These are phyloP conservation scores for Epichloe coenophiala DNA, from an alignment of 2,329 filamentous ascomycete genomes.

Conservation along the genomic window DNA sequence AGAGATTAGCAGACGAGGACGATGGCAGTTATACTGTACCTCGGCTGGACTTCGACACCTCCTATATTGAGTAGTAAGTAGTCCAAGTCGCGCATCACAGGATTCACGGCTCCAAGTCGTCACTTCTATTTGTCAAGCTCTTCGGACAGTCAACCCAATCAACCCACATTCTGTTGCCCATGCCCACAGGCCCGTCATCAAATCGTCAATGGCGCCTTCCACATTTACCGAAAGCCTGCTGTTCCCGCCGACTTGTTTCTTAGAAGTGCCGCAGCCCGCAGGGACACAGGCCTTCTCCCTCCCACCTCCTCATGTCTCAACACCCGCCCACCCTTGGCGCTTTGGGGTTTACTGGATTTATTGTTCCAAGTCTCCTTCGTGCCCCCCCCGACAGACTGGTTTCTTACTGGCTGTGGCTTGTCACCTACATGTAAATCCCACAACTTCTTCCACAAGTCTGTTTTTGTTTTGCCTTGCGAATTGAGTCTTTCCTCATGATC, in stretches of 20 bases:
- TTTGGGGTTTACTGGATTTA: background rate
- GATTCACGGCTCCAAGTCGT: no score
- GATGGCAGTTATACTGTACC: no score
- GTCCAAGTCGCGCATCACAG: no score
- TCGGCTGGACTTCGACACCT: no score
- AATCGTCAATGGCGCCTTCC: no score
- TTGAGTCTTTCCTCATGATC: background rate
- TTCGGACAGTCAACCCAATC: no score
- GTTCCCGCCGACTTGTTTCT: background rate
- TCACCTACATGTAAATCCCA: constrained; percentile 5
- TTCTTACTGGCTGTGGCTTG: constrained; percentile 4
- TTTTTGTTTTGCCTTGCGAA: background rate
- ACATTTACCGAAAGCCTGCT: no score
- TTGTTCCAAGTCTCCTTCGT: background rate
- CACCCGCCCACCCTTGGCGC: constrained; percentile 3
- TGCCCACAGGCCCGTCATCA: no score
- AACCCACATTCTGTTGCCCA: no score
- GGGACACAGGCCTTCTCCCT: background rate
- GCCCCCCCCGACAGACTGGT: background rate
- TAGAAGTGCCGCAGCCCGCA: background rate
- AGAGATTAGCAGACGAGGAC: no score
- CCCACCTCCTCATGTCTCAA: background rate
- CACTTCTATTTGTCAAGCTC: no score
- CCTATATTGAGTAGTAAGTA: no score
- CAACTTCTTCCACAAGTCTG: background rate